Conservation (phyloP, 1,284 basidiomycete genomes). For the Marasmius oreades region DNA sequence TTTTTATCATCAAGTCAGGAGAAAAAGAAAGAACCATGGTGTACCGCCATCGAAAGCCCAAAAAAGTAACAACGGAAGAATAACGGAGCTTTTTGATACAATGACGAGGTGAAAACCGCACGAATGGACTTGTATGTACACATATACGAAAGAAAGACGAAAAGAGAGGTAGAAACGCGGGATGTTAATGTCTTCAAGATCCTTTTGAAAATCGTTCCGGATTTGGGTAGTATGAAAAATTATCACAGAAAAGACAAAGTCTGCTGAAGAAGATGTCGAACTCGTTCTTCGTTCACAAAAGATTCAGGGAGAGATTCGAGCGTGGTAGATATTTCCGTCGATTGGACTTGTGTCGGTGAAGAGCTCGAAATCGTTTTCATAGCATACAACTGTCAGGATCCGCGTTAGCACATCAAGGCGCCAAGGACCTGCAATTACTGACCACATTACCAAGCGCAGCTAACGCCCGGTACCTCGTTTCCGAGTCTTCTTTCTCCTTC, state of each 20-base stretch:
- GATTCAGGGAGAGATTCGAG: slow-evolving; percentile 36
- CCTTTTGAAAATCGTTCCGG: neutral
- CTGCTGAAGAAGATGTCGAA: slow-evolving; percentile 48
- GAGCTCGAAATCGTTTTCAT: slow-evolving; percentile 34
- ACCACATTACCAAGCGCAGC: slow-evolving; percentile 90
- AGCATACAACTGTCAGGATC: slow-evolving; percentile 41
- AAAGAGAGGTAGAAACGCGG: neutral
- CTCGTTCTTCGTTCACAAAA: slow-evolving; percentile 54
- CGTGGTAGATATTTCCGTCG: slow-evolving; percentile 36
- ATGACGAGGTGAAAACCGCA: neutral
- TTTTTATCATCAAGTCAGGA: neutral
- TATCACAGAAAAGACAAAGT: slow-evolving; percentile 32
- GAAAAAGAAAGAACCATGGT: neutral
- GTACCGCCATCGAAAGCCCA: neutral
- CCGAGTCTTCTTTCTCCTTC: slow-evolving; percentile 71
- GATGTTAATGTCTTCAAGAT: too few relatives aligned
- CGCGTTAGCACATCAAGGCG: neutral
- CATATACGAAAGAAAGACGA: neutral
- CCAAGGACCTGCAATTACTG: slow-evolving; percentile 24
- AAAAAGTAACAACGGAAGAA: neutral
- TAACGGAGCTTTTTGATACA: neutral
- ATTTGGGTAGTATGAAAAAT: neutral
- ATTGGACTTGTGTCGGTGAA: slow-evolving; percentile 33
- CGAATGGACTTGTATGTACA: neutral
- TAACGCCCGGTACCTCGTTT: slow-evolving; percentile 80